These are phyloP conservation scores for Colletotrichum liriopes DNA, from an alignment of 2,329 filamentous ascomycete genomes.

Conservation along the genomic window DNA sequence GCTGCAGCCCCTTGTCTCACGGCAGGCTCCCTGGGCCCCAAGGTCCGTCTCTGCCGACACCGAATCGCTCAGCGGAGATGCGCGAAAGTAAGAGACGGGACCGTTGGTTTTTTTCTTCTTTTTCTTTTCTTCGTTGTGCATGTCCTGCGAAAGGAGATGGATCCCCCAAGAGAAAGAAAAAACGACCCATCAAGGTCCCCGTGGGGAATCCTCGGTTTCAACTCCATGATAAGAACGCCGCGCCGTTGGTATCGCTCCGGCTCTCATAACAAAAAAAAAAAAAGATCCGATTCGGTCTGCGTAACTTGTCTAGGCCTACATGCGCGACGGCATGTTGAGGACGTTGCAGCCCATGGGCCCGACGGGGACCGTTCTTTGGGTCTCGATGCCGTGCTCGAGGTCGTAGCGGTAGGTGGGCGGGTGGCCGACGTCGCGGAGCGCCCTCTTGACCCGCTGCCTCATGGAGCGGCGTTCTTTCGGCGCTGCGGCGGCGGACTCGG, in stretches of 20 bases:
- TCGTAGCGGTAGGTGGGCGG: conserved; percentile 40
- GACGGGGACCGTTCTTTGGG: conserved; percentile 16
- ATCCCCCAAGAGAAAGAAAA: background rate
- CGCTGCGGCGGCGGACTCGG: background rate
- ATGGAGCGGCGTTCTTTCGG: conserved; percentile 28
- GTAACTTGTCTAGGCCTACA: background rate
- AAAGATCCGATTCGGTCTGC: background rate
- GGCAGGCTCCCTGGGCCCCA: background rate
- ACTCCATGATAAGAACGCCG: conserved; percentile 19
- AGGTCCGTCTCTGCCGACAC: conserved; percentile 23
- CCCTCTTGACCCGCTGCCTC: conserved; percentile 34
- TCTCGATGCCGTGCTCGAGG: conserved; percentile 36
- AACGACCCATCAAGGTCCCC: conserved; percentile 13
- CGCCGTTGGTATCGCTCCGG: conserved; percentile 17
- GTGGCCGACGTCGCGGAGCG: conserved; percentile 31
- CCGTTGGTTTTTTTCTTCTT: background rate
- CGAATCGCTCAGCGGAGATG: background rate
- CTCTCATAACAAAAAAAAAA: background rate
- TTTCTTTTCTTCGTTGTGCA: background rate
- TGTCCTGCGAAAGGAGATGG: background rate
- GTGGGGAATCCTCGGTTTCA: background rate
- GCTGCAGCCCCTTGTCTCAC: background rate
- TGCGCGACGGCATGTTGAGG: conserved; percentile 37
- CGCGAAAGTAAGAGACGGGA: background rate
- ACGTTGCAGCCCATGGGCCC: conserved; percentile 35